Evolutionary conservation across 257 asterid genomes (phyloP), one percentile per base, ranked within the genome.

Genomic region (Solanum phureja): DNA sequence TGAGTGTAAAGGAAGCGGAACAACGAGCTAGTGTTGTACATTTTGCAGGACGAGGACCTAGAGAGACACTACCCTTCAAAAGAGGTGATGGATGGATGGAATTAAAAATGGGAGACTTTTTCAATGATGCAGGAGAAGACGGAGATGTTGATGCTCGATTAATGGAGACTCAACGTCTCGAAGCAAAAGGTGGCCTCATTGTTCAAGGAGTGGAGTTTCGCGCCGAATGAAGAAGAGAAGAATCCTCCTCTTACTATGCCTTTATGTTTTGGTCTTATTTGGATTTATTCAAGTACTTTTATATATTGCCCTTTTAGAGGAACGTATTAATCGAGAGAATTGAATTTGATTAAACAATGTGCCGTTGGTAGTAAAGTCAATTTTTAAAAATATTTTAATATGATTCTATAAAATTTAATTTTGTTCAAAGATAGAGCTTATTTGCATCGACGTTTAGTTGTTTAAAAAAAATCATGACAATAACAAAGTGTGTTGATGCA

Each of bases 61-160:
- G 88, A 91, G 56, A 73, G 89, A 38, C 89, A 93, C 3, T 56
- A 56, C 64, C 64, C 21, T 34, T 56, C 33, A 87, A 4, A 84
- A 91, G 95, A 86, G 87, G 64, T 9, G 95, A 93, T 38, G 95
- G 97, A 52, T 94, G 97, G 98, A 44, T 91, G 91, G 98, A 95
- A 90, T 88, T 94, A 4, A 91, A 90, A 29, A 76, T 94, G 85
- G 97, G 95, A 8, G 92, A 85, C 82, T 94, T 95, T 76, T 88
- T 84, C 89, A 62, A 62, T 62, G 71, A 62, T 23, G 13, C 71
- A 9, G 71, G 71, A n/a, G 71, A 62, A 24, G 71, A 73, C 2
- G 82, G 91, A 3, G 93, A 92, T 72, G 91, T 93, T 35, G 95
- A 92, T 90, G 31, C 71, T 0, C 71, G 71, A n/a, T 89, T 95